A percentile compares a stretch with the other conserved stretches of the same genome.
Evolutionary conservation across 2,329 filamentous ascomycete genomes (phyloP).

Genomic region (Beauveria pseudobassiana): DNA sequence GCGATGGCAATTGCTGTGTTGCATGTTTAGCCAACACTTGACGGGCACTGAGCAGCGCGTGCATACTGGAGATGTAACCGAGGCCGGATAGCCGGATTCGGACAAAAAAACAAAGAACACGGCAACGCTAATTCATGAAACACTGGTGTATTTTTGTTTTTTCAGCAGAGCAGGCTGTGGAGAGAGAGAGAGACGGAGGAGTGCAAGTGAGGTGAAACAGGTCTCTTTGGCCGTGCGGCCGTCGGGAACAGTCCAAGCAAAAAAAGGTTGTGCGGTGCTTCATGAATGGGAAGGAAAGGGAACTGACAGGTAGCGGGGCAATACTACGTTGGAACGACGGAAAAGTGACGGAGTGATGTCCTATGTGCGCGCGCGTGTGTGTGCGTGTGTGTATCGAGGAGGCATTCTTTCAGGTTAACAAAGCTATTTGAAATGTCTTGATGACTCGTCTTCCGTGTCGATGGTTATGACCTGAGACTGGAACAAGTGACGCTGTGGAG

Average conservation of each 20-base stretch:
- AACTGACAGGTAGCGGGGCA: background rate
- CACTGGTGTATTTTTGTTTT: background rate
- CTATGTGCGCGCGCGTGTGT: too few species aligned
- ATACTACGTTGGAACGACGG: background rate
- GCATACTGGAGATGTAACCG: background rate
- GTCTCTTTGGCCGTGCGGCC: background rate
- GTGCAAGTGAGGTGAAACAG: background rate
- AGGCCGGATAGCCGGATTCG: background rate
- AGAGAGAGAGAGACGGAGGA: background rate
- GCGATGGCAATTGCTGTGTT: too few species aligned
- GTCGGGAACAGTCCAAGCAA: background rate
- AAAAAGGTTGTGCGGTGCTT: background rate
- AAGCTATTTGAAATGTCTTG: background rate
- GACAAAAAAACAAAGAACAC: background rate
- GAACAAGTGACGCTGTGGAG: background rate
- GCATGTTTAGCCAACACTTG: too few species aligned
- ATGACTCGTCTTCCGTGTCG: background rate
- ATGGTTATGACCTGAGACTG: background rate
- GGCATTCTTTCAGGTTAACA: too few species aligned
- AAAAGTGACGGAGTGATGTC: background rate
- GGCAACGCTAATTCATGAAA: background rate
- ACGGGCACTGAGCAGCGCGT: background rate
- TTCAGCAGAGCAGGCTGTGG: background rate
- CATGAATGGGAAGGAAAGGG: background rate
- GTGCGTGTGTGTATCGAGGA: too few species aligned